Evolutionary conservation across 768 basidiomycete species (phyloP).

Genomic region (Cystoderma amianthinum): DNA sequence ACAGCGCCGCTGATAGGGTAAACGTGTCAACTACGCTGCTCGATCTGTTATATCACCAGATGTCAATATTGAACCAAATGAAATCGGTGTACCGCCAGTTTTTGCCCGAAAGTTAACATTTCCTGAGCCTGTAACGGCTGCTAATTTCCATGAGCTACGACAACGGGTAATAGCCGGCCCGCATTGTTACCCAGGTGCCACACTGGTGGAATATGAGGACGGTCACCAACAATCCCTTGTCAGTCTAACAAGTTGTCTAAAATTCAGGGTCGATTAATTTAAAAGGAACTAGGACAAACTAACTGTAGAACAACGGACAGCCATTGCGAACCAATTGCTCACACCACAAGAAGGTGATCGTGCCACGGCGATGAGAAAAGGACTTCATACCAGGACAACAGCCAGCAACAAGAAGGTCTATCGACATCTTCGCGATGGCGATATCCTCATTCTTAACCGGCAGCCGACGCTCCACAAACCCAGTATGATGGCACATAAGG

Average conservation of each 20-base stretch:
- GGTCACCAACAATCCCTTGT: slow-evolving; percentile 84
- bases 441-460: slow-evolving; percentile 91
- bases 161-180: slow-evolving; percentile 90
- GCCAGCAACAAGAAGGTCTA: slow-evolving; percentile 96
- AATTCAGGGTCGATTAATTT: no score
- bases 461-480: slow-evolving; percentile 99
- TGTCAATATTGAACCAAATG: slow-evolving; percentile 97
- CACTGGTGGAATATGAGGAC: slow-evolving; percentile 93
- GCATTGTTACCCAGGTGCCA: slow-evolving; percentile 84
- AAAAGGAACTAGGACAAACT: slow-evolving; percentile 86
- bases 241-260: no score
- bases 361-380: slow-evolving; percentile 33
- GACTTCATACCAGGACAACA: slow-evolving; percentile 70
- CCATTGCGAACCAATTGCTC: slow-evolving; percentile 90
- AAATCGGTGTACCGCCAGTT: slow-evolving; percentile 96
- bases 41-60: slow-evolving; percentile 99
- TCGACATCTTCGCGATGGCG: slow-evolving; percentile 90
- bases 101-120: slow-evolving; percentile 96
- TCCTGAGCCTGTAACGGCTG: slow-evolving; percentile 92
- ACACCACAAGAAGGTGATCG: slow-evolving; percentile 81
- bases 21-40: slow-evolving; percentile 98
- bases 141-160: slow-evolving; percentile 84
- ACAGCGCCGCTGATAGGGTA: slow-evolving; percentile 53
- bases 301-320: slow-evolving; percentile 83
- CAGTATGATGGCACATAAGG: slow-evolving; percentile 98